phyloP scores from a whole-genome alignment of 2,329 filamentous ascomycete genomes.

The Sclerotiophoma versabilis region DNA sequence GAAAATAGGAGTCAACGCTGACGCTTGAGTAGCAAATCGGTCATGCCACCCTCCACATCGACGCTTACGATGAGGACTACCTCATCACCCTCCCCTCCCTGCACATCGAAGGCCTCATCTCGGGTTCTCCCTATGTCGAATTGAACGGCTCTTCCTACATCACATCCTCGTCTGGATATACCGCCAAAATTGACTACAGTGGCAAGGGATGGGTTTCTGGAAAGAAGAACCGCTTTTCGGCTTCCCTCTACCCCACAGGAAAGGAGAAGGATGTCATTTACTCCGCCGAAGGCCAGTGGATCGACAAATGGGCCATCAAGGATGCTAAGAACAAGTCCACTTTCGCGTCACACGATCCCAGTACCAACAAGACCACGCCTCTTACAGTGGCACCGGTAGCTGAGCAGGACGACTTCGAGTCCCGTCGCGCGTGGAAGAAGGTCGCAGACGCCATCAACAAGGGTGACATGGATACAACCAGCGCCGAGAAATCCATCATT shows the following conservation, averaged over 20 bases:
- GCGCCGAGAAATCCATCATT: slow-evolving; percentile 82
- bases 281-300: slow-evolving; percentile 91
- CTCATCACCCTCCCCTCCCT: slow-evolving; percentile 89
- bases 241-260: slow-evolving; percentile 72
- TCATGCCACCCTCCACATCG: slow-evolving; percentile 82
- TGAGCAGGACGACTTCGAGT: slow-evolving; percentile 85
- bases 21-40: slow-evolving; percentile 70
- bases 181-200: slow-evolving; percentile 88
- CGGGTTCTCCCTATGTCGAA: slow-evolving; percentile 87
- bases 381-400: slow-evolving; percentile 76
- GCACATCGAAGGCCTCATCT: slow-evolving; percentile 93
- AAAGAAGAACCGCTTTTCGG: slow-evolving; percentile 91
- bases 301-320: slow-evolving; percentile 79
- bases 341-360: slow-evolving; percentile 57
- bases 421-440: slow-evolving; percentile 84
- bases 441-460: slow-evolving; percentile 81
- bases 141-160: slow-evolving; percentile 87
- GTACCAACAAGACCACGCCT: slow-evolving; percentile 63
- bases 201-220: slow-evolving; percentile 94
- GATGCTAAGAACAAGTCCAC: slow-evolving; percentile 61
- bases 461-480: slow-evolving; percentile 84
- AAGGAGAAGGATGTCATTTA: slow-evolving; percentile 78
- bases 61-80: slow-evolving; percentile 73
- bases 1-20: background rate
- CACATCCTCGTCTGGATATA: slow-evolving; percentile 83